phyloP scores from a whole-genome alignment of 441 rosid species.

The Corymbia citriodora region DNA sequence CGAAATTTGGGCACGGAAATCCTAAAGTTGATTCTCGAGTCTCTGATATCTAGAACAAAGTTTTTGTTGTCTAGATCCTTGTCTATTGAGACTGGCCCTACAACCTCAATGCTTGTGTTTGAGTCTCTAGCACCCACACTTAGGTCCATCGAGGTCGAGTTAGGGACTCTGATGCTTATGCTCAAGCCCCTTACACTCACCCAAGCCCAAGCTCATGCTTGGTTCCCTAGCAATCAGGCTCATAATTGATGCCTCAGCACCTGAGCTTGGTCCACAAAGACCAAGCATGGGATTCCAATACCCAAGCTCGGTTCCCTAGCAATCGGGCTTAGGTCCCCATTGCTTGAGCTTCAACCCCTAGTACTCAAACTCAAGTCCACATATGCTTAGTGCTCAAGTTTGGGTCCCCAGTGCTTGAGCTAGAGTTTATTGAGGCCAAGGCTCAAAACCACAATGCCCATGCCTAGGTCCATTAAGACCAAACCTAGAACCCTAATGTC shows the following conservation, averaged over 20 bases:
- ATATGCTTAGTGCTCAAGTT: fast-evolving
- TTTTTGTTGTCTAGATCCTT: background rate
- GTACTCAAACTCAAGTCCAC: fast-evolving
- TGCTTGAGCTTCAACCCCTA: background rate
- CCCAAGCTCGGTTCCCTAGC: background rate
- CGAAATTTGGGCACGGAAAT: fast-evolving
- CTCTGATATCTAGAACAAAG: fast-evolving
- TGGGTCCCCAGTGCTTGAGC: fast-evolving
- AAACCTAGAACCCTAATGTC: background rate
- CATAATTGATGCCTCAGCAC: background rate
- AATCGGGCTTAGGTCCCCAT: fast-evolving
- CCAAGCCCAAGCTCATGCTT: fast-evolving
- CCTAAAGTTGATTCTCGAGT: background rate
- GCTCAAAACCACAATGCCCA: fast-evolving
- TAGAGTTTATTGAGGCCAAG: background rate
- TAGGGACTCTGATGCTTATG: background rate
- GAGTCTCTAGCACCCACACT: fast-evolving
- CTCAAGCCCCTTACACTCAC: fast-evolving
- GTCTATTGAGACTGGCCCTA: background rate
- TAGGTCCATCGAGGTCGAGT: background rate
- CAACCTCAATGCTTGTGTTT: fast-evolving
- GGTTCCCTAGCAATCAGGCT: background rate
- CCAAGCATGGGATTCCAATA: background rate
- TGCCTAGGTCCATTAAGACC: fast-evolving
- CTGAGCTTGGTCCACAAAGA: fast-evolving